Conservation (phyloP, 768 basidiomycete species). For the Cystobasidium ongulense region DNA sequence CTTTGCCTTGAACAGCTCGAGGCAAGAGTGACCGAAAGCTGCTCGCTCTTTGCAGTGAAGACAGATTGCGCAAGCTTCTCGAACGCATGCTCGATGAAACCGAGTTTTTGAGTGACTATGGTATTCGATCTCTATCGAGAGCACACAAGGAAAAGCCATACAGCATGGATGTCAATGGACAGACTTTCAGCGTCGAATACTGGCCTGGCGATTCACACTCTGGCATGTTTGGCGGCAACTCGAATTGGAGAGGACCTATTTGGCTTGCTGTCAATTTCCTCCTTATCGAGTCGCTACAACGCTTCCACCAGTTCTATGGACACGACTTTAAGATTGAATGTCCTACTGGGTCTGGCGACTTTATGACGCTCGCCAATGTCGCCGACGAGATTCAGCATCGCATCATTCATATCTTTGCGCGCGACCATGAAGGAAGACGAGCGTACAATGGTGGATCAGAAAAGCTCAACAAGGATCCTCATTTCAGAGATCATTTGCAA, state of each 20-base stretch:
- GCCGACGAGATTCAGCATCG: slow-evolving; percentile 98
- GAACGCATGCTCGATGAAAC: slow-evolving; percentile 96
- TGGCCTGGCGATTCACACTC: slow-evolving; percentile 97
- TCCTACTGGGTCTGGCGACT: slow-evolving; percentile 92
- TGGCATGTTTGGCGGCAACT: slow-evolving; percentile 82
- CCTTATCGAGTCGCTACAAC: slow-evolving; percentile 87
- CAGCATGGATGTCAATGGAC: slow-evolving; percentile 87
- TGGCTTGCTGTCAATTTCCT: slow-evolving; percentile 95
- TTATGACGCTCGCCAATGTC: slow-evolving; percentile 86
- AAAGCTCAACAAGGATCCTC: slow-evolving; percentile 78
- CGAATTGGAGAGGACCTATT: slow-evolving; percentile 51
- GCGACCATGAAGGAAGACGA: slow-evolving; percentile 60
- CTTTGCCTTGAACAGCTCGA: slow-evolving; percentile 40
- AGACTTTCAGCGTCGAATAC: slow-evolving; percentile 83
- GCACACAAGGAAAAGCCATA: slow-evolving; percentile 84
- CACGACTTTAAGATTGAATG: slow-evolving; percentile 84
- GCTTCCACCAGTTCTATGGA: slow-evolving; percentile 95
- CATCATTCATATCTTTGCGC: slow-evolving; percentile 97
- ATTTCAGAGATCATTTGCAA: slow-evolving; percentile 94
- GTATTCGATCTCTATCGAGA: slow-evolving; percentile 91
- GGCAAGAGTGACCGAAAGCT: slow-evolving; percentile 81
- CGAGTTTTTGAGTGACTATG: slow-evolving; percentile 92
- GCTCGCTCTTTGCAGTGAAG: slow-evolving; percentile 82
- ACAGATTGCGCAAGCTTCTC: slow-evolving; percentile 74
- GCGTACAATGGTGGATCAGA: slow-evolving; percentile 86